Evolutionary conservation across 2,329 filamentous ascomycete species (phyloP), one percentile per base, ranked within the genome.

Genomic region (Trichophyton schoenleinii): DNA sequence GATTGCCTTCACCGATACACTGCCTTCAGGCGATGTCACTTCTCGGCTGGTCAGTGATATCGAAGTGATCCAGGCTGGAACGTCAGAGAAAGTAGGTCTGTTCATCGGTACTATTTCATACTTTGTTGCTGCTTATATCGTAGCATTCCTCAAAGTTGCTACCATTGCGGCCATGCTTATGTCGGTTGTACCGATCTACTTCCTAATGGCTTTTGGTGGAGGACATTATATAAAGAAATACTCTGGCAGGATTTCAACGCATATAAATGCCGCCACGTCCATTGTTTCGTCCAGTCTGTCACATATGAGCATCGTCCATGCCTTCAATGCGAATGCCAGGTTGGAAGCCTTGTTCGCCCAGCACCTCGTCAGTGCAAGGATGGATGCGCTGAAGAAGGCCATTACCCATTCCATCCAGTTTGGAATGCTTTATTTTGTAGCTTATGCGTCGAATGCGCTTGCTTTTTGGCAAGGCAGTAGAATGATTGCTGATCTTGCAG

Each of bases 11-110:
- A 87, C 87, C 68, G 85, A 87, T 66, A 78, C 78, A 13, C 76
- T 85, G 8, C 80, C 82, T 55, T 79, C 83, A 0, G 85, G 84
- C 15, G 83, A 87, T 69, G 80, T 87, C 11, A 79, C 82, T 1
- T 81, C 83, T 7, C 78, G 85, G 18, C 79, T 89, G 49, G 84
- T 84, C 67, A 78, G 79, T 60, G 85, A 88, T 66, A 85, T 88
- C 38, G 81, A 85, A 62, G 80, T 82, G 0, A 83, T 89, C 59
- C 85, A 86, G 67, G 80, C 81, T 0, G 86, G 86, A 13, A 87
- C 85, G 0, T 85, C 83, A 1, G 86, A 88, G 71, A 89, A 89
- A 70, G 85, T 87, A 15, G 85, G 85, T 59, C 81, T 87, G 38
- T 80, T 81, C 65, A 76, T 88, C 3, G 79, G 80, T 25, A 84